Evolutionary conservation across 768 basidiomycete species (phyloP), one percentile per base, ranked within the genome.

Genomic region (Pulveroboletus ravenelii): DNA sequence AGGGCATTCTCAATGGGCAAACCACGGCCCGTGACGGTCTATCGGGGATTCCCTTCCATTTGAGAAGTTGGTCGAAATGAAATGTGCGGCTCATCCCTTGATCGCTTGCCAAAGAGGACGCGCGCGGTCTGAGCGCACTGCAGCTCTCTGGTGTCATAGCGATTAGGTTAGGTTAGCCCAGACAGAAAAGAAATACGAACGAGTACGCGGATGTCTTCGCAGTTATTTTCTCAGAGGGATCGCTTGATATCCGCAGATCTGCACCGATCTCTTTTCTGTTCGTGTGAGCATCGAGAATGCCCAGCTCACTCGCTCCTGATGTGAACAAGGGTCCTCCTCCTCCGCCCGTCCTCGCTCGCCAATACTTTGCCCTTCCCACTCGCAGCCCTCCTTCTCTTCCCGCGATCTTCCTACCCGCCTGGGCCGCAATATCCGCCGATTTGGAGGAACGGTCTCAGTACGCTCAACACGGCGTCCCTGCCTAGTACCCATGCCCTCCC

Each of bases 31-130:
- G 53, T 48, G 62, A 54, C 41, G 39, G 34, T 42, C 42, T 32
- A 37, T 30, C 41, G 38, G 45, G 55, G 45, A 15, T 67, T 65
- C 62, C 38, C 57, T 66, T 66, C 65, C 67, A 69, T 66, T 66
- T 35, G 20, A 64, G 65, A 66, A 66, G 65, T 31, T 39, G 31
- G 45, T 44, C 58, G 41, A 55, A 66, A 63, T 68, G 63, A 68
- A 66, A 57, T 53, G 52, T 14, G 46, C 45, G n/a, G n/a, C n/a
- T n/a, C 53, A 62, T 57, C 67, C 67, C 67, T 66, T 67, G 67
- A 66, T 66, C 58, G 62, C 58, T 56, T 57, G 54, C 50, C 50
- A 57, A 56, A 53, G 52, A 37, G 23, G 10, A 46, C 45, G 35
- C 41, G 56, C 67, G 65, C 60, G 37, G 60, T 60, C 68, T 66